These are phyloP conservation scores for Aspergillus fumigatus DNA, from an alignment of 2,329 filamentous ascomycete genomes.

Conservation along the genomic window DNA sequence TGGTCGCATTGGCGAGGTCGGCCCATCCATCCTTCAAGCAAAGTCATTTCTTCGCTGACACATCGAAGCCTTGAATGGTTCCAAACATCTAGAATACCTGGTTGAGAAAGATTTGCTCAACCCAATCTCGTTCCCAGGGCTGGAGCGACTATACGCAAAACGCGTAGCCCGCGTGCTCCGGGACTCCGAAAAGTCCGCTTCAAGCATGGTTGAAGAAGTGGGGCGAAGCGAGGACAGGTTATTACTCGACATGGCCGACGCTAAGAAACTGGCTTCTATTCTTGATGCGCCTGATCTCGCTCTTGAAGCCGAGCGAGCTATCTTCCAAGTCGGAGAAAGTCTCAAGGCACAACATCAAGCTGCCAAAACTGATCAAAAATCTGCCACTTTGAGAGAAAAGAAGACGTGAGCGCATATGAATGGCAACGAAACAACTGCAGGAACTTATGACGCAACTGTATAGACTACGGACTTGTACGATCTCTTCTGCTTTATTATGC, in stretches of 20 bases:
- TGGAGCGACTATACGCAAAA: slow-evolving; percentile 69
- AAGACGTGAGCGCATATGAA: slow-evolving; percentile 12
- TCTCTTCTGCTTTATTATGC: background rate
- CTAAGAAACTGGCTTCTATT: slow-evolving; percentile 55
- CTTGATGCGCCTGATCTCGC: slow-evolving; percentile 66
- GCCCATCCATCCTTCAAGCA: slow-evolving; percentile 17
- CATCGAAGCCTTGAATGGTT: slow-evolving; percentile 65
- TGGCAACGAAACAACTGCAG: background rate
- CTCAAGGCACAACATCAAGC: slow-evolving; percentile 22
- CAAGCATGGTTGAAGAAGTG: slow-evolving; percentile 30
- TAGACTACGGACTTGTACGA: background rate
- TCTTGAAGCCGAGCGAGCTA: slow-evolving; percentile 68
- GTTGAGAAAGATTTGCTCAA: slow-evolving; percentile 67
- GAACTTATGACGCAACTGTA: background rate
- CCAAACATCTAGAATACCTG: slow-evolving; percentile 78
- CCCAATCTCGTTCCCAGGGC: slow-evolving; percentile 59
- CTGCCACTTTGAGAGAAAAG: slow-evolving; percentile 16
- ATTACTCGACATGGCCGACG: slow-evolving; percentile 43
- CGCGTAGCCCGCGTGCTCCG: slow-evolving; percentile 32
- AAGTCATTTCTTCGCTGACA: slow-evolving; percentile 15
- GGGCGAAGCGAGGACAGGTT: slow-evolving; percentile 45
- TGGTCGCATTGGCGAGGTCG: slow-evolving; percentile 80
- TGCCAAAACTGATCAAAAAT: slow-evolving; percentile 12
- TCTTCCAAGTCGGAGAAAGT: slow-evolving; percentile 62
- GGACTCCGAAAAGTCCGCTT: slow-evolving; percentile 23